phyloP scores from a whole-genome alignment of 2,329 filamentous ascomycete genomes.

The Penicillium digitatum region DNA sequence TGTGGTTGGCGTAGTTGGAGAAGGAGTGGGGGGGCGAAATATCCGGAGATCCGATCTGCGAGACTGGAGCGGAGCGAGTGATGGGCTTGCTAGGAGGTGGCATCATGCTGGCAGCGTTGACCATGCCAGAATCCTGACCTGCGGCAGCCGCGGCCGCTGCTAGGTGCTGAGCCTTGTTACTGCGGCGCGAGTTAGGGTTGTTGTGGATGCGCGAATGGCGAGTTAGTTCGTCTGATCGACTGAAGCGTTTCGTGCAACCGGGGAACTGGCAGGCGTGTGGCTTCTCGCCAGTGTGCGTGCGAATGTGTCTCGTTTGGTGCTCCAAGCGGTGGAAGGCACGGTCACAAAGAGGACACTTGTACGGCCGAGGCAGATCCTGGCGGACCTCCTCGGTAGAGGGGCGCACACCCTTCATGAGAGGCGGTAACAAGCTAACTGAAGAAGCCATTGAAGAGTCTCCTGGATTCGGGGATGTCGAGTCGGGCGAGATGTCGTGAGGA shows the following conservation, averaged over 20 bases:
- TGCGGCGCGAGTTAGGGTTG: constrained; percentile 93
- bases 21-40: constrained; percentile 92
- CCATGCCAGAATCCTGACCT: constrained; percentile 48
- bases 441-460: constrained; percentile 41
- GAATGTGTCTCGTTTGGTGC: constrained; percentile 87
- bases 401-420: constrained; percentile 45
- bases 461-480: constrained; percentile 21
- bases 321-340: constrained; percentile 98
- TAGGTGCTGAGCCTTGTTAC: constrained; percentile 72
- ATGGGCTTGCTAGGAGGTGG: constrained; percentile 74
- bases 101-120: constrained; percentile 62
- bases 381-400: constrained; percentile 57
- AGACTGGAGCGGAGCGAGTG: constrained; percentile 82
- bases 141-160: constrained; percentile 56
- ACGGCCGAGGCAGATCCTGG: constrained; percentile 87
- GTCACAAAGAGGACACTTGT: constrained; percentile 97
- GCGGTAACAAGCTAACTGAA: constrained; percentile 44
- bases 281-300: constrained; percentile 97
- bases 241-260: constrained; percentile 96
- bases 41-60: constrained; percentile 85
- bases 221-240: constrained; percentile 91
- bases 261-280: constrained; percentile 93
- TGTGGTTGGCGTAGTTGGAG: constrained; percentile 57
- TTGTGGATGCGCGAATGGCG: constrained; percentile 97
- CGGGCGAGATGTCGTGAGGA: constrained; percentile 45